phyloP scores from a whole-genome alignment of 1,284 basidiomycete genomes.

The Kwoniella shivajii region DNA sequence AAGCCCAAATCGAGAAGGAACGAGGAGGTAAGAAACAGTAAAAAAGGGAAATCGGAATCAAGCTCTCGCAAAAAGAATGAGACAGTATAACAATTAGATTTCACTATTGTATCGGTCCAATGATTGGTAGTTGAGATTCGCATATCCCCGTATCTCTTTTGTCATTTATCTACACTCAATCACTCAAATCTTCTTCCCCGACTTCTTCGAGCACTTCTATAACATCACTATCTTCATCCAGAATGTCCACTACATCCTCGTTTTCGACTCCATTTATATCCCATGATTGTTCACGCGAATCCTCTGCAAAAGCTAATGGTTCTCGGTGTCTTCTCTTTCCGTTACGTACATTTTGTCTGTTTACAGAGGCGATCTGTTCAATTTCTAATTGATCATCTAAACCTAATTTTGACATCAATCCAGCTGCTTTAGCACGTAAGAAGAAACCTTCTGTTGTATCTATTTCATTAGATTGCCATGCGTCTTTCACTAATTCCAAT shows the following conservation, averaged over 20 bases:
- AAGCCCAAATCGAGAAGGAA: too few species aligned
- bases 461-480: constrained; percentile 1
- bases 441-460: constrained; percentile 13
- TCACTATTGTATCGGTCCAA: too few species aligned
- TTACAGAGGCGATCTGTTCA: neutral
- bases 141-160: too few species aligned
- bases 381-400: neutral
- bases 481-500: constrained; percentile 11
- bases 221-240: constrained; percentile 3
- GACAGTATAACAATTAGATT: too few species aligned
- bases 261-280: too few species aligned
- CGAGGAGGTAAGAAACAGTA: too few species aligned
- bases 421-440: constrained; percentile 11
- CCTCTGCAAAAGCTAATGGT: neutral
- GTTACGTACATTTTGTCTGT: neutral
- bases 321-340: neutral
- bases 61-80: too few species aligned
- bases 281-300: too few species aligned
- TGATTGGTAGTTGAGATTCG: too few species aligned
- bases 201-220: neutral
- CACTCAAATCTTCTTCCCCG: neutral
- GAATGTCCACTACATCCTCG: neutral
- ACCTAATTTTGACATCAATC: constrained; percentile 7
- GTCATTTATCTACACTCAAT: too few species aligned
- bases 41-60: too few species aligned